These are phyloP conservation scores for Mucor plumbeus DNA, from an alignment of 371 early-diverging fungal genomes.

Conservation along the genomic window DNA sequence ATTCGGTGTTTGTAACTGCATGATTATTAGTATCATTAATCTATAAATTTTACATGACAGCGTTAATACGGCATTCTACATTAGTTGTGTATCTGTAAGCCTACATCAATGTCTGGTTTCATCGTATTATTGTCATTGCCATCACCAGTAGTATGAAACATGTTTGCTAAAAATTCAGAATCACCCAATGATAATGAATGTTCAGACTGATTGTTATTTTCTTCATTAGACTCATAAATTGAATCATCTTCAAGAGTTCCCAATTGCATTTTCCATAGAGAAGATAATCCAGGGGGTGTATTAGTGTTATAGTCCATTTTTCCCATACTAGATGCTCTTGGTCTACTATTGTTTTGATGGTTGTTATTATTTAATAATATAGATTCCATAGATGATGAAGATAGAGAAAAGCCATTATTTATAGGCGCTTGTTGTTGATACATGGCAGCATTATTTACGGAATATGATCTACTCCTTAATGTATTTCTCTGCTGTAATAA, in stretches of 20 bases:
- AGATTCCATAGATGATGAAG: neutral
- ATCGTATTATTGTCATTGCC: neutral
- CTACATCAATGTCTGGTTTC: neutral
- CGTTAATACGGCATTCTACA: neutral
- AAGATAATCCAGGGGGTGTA: slow-evolving; percentile 33
- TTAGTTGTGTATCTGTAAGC: neutral
- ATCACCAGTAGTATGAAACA: slow-evolving; percentile 23
- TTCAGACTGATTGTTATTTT: slow-evolving; percentile 14
- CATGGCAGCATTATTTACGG: slow-evolving; percentile 66
- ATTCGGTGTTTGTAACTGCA: slow-evolving; percentile 8
- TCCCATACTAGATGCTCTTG: slow-evolving; percentile 64
- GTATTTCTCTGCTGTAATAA: slow-evolving; percentile 15
- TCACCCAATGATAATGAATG: slow-evolving; percentile 50
- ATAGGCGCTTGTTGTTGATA: slow-evolving; percentile 32
- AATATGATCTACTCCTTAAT: slow-evolving; percentile 65
- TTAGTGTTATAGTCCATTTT: slow-evolving; percentile 42
- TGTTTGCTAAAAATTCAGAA: slow-evolving; percentile 50
- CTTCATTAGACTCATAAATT: slow-evolving; percentile 14
- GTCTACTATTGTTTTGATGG: slow-evolving; percentile 26
- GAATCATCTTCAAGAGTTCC: slow-evolving; percentile 45
- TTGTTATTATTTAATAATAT: neutral
- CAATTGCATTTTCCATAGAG: slow-evolving; percentile 51
- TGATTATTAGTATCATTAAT: neutral
- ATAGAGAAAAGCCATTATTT: neutral
- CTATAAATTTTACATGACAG: neutral